phyloP scores from a whole-genome alignment of 2,329 filamentous ascomycete species.

The Drechslerella coelobrocha region DNA sequence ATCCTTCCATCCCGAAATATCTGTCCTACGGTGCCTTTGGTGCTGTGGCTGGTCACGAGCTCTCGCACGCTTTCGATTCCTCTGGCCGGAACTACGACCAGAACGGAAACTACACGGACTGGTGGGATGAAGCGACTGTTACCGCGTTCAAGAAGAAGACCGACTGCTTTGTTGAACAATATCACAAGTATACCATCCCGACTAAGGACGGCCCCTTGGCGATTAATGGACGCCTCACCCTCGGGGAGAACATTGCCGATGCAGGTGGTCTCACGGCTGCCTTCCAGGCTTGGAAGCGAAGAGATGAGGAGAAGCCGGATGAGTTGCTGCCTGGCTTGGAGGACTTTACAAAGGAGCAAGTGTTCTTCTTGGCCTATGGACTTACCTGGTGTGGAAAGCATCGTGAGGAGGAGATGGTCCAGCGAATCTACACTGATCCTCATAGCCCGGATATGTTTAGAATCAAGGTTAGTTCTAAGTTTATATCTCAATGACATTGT shows the following conservation, averaged over 20 bases:
- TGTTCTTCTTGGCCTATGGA: slow-evolving; percentile 72
- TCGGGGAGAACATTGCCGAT: slow-evolving; percentile 76
- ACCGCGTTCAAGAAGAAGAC: slow-evolving; percentile 66
- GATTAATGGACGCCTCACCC: slow-evolving; percentile 69
- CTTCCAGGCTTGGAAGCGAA: slow-evolving; percentile 71
- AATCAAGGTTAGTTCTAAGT: slow-evolving; percentile 59
- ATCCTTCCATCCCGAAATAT: slow-evolving; percentile 69
- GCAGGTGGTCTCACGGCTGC: slow-evolving; percentile 70
- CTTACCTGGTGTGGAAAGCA: slow-evolving; percentile 73
- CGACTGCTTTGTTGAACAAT: slow-evolving; percentile 73
- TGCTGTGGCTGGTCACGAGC: slow-evolving; percentile 71
- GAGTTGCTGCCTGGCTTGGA: slow-evolving; percentile 68
- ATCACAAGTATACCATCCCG: slow-evolving; percentile 67
- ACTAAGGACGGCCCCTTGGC: slow-evolving; percentile 66
- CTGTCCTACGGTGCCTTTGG: slow-evolving; percentile 74
- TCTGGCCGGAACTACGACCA: slow-evolving; percentile 70
- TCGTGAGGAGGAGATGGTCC: slow-evolving; percentile 66
- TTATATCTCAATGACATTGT: neutral
- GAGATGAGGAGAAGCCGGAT: slow-evolving; percentile 63
- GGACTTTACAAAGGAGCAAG: slow-evolving; percentile 70
- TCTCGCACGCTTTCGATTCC: slow-evolving; percentile 74
- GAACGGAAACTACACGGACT: slow-evolving; percentile 69
- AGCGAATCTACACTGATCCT: slow-evolving; percentile 68
- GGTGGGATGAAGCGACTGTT: slow-evolving; percentile 71
- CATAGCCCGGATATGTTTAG: slow-evolving; percentile 71